Conservation (phyloP, 306 rosid species). For the Senna tora region DNA sequence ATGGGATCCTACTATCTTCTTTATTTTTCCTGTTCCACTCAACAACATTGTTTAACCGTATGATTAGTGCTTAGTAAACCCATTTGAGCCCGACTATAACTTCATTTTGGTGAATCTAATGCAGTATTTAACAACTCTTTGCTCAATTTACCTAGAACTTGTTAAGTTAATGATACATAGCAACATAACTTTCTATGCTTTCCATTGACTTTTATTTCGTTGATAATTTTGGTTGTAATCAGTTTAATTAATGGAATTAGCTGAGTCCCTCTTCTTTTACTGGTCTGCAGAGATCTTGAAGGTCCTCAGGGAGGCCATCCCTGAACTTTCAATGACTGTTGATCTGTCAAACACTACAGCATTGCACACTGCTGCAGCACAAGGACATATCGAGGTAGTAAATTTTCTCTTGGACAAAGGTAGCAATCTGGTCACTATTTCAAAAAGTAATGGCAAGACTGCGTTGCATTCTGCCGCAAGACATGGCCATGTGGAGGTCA, state of each 20-base stretch:
- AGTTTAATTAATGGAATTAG: slow-evolving; percentile 21
- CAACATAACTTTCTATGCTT: slow-evolving; percentile 31
- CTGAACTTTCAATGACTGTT: slow-evolving; percentile 74
- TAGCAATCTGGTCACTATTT: slow-evolving; percentile 52
- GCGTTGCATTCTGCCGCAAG: slow-evolving; percentile 83
- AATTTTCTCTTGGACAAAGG: slow-evolving; percentile 59
- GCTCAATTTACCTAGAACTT: not conserved
- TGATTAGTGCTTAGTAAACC: slow-evolving; percentile 18
- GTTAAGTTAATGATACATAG: slow-evolving; percentile 23
- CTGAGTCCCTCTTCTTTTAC: slow-evolving; percentile 31
- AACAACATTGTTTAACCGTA: slow-evolving; percentile 20
- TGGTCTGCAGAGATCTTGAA: slow-evolving; percentile 63
- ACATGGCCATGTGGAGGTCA: slow-evolving; percentile 62
- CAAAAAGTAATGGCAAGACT: slow-evolving; percentile 79
- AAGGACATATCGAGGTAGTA: slow-evolving; percentile 68
- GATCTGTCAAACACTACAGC: slow-evolving; percentile 79
- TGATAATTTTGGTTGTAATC: slow-evolving; percentile 5
- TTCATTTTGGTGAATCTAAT: slow-evolving; percentile 31
- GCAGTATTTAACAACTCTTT: slow-evolving; percentile 21
- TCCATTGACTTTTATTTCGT: not conserved
- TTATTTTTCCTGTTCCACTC: not conserved
- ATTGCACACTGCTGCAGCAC: slow-evolving; percentile 79
- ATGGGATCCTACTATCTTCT: not conserved
- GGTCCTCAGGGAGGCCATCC: slow-evolving; percentile 65
- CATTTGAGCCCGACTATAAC: slow-evolving; percentile 8